These are phyloP conservation scores for Cladosporium sp. DNA, from an alignment of 2,329 filamentous ascomycete species.

Conservation along the genomic window DNA sequence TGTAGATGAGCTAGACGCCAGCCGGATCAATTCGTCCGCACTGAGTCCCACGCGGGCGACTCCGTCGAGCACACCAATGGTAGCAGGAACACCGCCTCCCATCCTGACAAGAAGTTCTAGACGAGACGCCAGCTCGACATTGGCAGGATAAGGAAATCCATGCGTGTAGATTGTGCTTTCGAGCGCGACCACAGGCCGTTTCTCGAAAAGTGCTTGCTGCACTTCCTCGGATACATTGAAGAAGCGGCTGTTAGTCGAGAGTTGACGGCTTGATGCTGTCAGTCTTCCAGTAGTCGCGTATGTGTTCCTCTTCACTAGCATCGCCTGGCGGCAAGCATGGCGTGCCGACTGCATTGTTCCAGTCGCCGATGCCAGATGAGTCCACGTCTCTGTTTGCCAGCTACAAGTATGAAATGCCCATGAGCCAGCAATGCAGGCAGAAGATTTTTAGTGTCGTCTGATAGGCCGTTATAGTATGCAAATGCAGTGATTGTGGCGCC, in stretches of 20 bases:
- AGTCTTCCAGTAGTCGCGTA: background rate
- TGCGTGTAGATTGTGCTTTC: conserved; percentile 98
- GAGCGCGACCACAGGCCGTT: conserved; percentile 81
- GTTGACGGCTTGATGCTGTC: background rate
- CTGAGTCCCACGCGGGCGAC: conserved; percentile 74
- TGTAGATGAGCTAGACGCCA: conserved; percentile 55
- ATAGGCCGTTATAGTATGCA: background rate
- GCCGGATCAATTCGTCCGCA: conserved; percentile 65
- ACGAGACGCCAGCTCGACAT: conserved; percentile 69
- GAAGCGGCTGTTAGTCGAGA: conserved; percentile 43
- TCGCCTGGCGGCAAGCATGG: background rate
- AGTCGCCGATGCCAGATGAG: background rate
- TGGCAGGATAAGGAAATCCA: conserved; percentile 68
- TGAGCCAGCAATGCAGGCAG: too few relatives aligned
- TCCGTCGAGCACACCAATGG: conserved; percentile 82
- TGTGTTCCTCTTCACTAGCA: background rate
- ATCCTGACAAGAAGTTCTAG: conserved; percentile 77
- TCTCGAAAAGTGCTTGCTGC: conserved; percentile 65
- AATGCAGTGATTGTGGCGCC: background rate
- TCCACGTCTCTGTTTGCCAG: background rate
- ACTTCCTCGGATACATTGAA: conserved; percentile 80
- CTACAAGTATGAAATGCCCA: background rate
- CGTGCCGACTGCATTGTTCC: conserved; percentile 6
- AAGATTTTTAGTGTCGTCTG: too few relatives aligned
- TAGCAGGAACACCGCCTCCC: conserved; percentile 81